These are phyloP conservation scores for Rosa persica DNA, from an alignment of 306 rosid species.

Conservation along the genomic window DNA sequence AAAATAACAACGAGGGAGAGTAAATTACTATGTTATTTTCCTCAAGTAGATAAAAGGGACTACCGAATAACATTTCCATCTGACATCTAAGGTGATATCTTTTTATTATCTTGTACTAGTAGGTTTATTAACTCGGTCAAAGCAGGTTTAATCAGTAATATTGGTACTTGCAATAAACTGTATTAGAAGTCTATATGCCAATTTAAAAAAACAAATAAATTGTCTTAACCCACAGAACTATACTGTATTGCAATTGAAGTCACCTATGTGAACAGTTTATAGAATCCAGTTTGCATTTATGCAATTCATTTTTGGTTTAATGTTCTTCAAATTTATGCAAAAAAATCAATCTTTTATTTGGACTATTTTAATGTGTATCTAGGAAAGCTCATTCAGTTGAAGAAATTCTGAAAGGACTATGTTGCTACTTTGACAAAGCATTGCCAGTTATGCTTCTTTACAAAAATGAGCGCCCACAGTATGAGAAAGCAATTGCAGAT, in stretches of 20 bases:
- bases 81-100: neutral
- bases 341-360: neutral
- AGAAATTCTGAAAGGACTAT: slow-evolving; percentile 69
- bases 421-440: slow-evolving; percentile 81
- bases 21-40: neutral
- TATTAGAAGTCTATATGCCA: no score
- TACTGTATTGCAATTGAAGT: no score
- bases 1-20: neutral
- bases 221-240: no score
- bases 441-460: slow-evolving; percentile 73
- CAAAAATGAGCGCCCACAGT: slow-evolving; percentile 78
- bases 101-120: neutral
- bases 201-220: no score
- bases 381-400: slow-evolving; percentile 58
- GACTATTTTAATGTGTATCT: slow-evolving; percentile 19
- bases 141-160: neutral
- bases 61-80: neutral
- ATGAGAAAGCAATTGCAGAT: slow-evolving; percentile 50
- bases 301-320: neutral
- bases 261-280: no score
- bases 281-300: neutral
- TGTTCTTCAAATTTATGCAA: neutral
- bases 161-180: neutral
- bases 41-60: neutral
- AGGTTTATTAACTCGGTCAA: neutral